Percentiles rank a stretch among this genome's conserved stretches.
Conservation (phyloP, 805 yeast species). For the Kazachstania africana region DNA sequence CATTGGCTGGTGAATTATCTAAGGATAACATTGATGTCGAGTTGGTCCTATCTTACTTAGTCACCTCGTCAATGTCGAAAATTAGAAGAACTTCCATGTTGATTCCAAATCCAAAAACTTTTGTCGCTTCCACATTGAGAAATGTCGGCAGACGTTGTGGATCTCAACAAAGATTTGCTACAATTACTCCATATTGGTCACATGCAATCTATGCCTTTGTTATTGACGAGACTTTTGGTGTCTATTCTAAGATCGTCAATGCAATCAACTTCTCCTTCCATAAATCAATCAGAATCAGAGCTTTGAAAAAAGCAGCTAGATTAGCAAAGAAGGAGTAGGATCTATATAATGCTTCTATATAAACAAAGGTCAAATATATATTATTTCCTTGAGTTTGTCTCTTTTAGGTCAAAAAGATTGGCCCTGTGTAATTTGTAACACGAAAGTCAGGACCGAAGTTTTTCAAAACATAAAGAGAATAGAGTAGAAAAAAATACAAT, state of each 20-base stretch:
- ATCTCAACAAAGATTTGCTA: slow-evolving; percentile 81
- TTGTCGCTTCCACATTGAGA: slow-evolving; percentile 62
- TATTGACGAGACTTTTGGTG: slow-evolving; percentile 72
- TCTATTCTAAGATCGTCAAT: slow-evolving; percentile 61
- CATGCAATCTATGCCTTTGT: slow-evolving; percentile 88
- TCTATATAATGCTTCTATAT: background rate
- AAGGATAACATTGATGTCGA: slow-evolving; percentile 71
- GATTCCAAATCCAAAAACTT: slow-evolving; percentile 73
- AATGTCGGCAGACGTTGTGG: slow-evolving; percentile 79
- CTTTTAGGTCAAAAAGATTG: too few relatives aligned
- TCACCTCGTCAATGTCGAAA: slow-evolving; percentile 93
- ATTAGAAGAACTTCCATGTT: slow-evolving; percentile 60
- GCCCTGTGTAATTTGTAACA: too few relatives aligned
- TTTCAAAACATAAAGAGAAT: too few relatives aligned
- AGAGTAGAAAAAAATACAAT: too few relatives aligned
- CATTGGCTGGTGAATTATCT: slow-evolving; percentile 76
- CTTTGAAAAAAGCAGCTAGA: slow-evolving; percentile 51
- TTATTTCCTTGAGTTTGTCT: too few relatives aligned
- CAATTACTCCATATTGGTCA: slow-evolving; percentile 84
- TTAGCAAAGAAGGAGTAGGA: slow-evolving; percentile 17
- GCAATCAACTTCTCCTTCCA: slow-evolving; percentile 66
- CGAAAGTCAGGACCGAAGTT: too few relatives aligned
- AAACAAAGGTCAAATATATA: background rate
- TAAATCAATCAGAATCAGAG: slow-evolving; percentile 66
- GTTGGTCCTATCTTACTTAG: slow-evolving; percentile 74